A percentile compares a stretch with the other conserved stretches of the same genome.
These are phyloP conservation scores for Arctostaphylos glauca DNA, from an alignment of 148 eudicot species.

Conservation along the genomic window DNA sequence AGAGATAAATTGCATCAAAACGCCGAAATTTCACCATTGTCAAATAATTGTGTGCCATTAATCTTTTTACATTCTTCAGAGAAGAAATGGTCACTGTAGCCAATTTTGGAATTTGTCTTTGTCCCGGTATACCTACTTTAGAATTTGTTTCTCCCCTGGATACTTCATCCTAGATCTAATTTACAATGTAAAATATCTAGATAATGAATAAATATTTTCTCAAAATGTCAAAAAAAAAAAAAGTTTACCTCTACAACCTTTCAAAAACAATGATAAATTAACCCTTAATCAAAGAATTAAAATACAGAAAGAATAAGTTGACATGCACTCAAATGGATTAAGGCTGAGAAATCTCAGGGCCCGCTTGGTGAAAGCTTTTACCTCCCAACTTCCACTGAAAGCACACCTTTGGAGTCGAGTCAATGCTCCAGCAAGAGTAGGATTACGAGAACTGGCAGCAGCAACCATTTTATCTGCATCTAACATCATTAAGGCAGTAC, in stretches of 20 bases:
- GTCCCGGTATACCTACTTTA: no score
- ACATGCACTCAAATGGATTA: background rate
- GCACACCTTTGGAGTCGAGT: slow-evolving; percentile 97
- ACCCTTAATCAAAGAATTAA: background rate
- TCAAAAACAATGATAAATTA: background rate
- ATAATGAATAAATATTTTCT: background rate
- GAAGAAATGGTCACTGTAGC: background rate
- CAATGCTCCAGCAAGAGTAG: slow-evolving; percentile 87
- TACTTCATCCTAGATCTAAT: background rate
- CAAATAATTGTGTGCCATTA: background rate
- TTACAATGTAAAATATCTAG: background rate
- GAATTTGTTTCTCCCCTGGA: no score
- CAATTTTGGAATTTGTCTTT: background rate
- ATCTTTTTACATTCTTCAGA: background rate
- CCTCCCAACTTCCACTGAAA: slow-evolving; percentile 99
- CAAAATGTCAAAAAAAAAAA: background rate
- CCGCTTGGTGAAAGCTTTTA: slow-evolving; percentile 22
- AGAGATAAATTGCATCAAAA: slow-evolving; percentile 4
- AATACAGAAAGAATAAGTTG: background rate
- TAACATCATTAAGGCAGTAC: slow-evolving; percentile 98
- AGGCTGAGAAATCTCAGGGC: background rate
- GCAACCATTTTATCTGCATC: slow-evolving; percentile 99
- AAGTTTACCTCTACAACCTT: background rate
- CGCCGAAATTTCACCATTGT: background rate
- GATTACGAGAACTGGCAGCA: slow-evolving; percentile 98